A percentile compares a stretch with the other conserved stretches of the same genome.
phyloP scores from a whole-genome alignment of 2,329 filamentous ascomycete genomes.

The Trichoderma sp. region DNA sequence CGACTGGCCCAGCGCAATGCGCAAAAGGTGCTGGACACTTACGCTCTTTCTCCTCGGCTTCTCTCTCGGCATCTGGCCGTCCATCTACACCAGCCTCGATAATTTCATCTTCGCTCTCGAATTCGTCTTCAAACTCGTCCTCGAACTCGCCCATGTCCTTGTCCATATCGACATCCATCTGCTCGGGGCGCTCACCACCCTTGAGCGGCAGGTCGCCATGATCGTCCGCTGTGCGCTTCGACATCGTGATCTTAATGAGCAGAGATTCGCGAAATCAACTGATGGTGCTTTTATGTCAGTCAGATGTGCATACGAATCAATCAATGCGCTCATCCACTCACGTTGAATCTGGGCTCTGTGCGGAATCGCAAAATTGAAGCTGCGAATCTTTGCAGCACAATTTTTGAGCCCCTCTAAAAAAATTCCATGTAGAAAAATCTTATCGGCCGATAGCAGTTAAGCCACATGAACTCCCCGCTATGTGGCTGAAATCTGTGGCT shows the following conservation, averaged over 20 bases:
- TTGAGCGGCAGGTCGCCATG: constrained; percentile 53
- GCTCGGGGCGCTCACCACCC: constrained; percentile 58
- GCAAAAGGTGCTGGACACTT: constrained; percentile 16
- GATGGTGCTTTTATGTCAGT: not conserved
- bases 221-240: constrained; percentile 56
- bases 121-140: constrained; percentile 91
- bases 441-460: not conserved
- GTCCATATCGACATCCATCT: constrained; percentile 62
- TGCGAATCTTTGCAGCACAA: not conserved
- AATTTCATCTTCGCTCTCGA: constrained; percentile 86
- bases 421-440: not conserved
- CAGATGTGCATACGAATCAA: not conserved
- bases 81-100: constrained; percentile 93
- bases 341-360: not conserved
- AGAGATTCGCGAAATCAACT: not conserved
- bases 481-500: not conserved
- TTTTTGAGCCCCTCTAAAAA: constrained; percentile 12
- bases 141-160: constrained; percentile 79
- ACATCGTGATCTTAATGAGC: constrained; percentile 42
- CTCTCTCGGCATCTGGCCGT: constrained; percentile 84
- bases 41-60: constrained; percentile 79
- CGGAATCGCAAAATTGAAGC: not conserved
- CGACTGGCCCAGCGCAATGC: not conserved
- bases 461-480: not conserved
- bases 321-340: not conserved